Conservation (phyloP, 2,329 filamentous ascomycete genomes). For the Sarocladium brachiariae region DNA sequence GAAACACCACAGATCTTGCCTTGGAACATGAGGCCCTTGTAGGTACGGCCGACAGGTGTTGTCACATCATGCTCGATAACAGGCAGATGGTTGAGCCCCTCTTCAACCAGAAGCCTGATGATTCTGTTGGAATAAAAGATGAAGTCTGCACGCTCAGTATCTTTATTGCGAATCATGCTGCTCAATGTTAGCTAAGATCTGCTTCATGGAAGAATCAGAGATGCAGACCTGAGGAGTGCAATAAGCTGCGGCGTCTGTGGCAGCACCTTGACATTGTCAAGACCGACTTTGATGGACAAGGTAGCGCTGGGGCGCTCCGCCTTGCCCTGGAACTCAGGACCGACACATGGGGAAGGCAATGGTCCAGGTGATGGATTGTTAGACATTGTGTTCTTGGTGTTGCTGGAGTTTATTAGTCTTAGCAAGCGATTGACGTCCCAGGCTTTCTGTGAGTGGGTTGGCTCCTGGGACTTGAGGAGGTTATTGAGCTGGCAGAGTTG, state of each 20-base stretch:
- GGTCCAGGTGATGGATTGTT: constrained; percentile 6
- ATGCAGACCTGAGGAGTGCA: constrained; percentile 72
- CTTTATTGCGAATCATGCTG: constrained; percentile 91
- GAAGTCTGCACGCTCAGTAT: constrained; percentile 88
- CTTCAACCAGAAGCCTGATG: constrained; percentile 91
- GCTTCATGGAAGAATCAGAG: background rate
- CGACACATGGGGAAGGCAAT: constrained; percentile 53
- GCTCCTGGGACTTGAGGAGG: background rate
- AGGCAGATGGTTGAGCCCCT: constrained; percentile 93
- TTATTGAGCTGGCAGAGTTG: background rate
- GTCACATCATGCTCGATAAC: constrained; percentile 83
- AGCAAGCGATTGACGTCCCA: background rate
- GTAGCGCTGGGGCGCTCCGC: constrained; percentile 80
- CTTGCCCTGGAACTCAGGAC: constrained; percentile 69
- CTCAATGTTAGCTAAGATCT: constrained; percentile 14
- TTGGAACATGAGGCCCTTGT: constrained; percentile 89
- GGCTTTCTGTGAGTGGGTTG: background rate
- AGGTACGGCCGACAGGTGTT: constrained; percentile 81
- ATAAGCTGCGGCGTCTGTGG: constrained; percentile 95
- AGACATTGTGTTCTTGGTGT: background rate
- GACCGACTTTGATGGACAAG: constrained; percentile 73
- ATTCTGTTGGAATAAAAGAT: constrained; percentile 99
- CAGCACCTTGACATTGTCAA: constrained; percentile 84
- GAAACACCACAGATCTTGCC: constrained; percentile 98
- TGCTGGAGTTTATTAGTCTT: background rate